Evolutionary conservation across 2,329 filamentous ascomycete genomes (phyloP).

Genomic region (Hypoxylon sp.): DNA sequence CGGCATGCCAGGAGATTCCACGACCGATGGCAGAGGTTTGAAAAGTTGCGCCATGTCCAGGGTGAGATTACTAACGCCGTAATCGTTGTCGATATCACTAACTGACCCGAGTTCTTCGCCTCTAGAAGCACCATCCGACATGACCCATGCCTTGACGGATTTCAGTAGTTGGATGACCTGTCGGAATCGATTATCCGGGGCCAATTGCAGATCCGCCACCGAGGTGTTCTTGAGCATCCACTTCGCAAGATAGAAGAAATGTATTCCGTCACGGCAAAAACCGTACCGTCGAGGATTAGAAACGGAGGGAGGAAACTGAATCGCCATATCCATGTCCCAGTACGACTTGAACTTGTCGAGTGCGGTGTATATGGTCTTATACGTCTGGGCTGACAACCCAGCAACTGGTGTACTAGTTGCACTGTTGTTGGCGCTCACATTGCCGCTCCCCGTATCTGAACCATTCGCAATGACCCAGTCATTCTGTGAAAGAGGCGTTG

Average conservation of each 20-base stretch:
- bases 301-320: conserved; percentile 72
- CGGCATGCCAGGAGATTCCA: conserved; percentile 58
- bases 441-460: conserved; percentile 57
- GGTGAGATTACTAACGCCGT: conserved; percentile 72
- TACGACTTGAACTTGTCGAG: conserved; percentile 78
- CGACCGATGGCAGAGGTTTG: conserved; percentile 66
- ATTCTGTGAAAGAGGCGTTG: conserved; percentile 68
- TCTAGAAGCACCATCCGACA: conserved; percentile 71
- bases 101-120: conserved; percentile 77
- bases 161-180: conserved; percentile 72
- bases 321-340: conserved; percentile 77
- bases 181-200: conserved; percentile 70
- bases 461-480: conserved; percentile 66
- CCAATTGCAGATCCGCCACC: conserved; percentile 64
- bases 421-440: conserved; percentile 60
- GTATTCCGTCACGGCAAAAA: conserved; percentile 77
- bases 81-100: conserved; percentile 75
- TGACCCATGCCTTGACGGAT: conserved; percentile 70
- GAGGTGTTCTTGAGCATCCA: conserved; percentile 72
- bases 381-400: conserved; percentile 59
- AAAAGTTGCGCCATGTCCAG: conserved; percentile 80
- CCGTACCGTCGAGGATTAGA: conserved; percentile 71
- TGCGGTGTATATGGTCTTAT: conserved; percentile 65
- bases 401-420: conserved; percentile 62
- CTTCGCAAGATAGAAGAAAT: conserved; percentile 79